Evolutionary conservation across 805 yeast genomes (phyloP).

Genomic region (Clavispora carvajalis): DNA sequence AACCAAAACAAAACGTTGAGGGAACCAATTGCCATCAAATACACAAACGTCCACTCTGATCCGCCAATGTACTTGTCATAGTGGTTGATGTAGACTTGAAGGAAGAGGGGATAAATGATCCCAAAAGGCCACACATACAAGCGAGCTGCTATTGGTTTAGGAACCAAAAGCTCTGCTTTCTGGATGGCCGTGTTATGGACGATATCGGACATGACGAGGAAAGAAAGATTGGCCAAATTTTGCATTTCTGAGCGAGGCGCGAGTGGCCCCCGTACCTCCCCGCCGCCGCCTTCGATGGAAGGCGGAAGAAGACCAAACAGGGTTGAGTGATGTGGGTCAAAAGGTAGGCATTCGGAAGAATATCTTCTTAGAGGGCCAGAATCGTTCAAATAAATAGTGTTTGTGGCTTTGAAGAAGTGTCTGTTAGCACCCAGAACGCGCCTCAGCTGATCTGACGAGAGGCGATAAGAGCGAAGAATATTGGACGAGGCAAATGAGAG

Average conservation of each 20-base stretch:
- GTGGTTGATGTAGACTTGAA: constrained; percentile 55
- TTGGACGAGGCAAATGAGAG: no score
- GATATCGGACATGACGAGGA: constrained; percentile 30
- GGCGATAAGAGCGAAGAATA: no score
- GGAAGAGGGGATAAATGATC: constrained; percentile 69
- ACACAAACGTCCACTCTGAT: constrained; percentile 94
- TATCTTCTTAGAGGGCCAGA: no score
- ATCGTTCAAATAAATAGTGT: no score
- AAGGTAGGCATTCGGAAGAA: no score
- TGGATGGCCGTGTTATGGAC: constrained; percentile 71
- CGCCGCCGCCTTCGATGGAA: not conserved
- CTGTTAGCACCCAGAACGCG: no score
- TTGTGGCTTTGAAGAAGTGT: no score
- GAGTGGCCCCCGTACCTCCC: not conserved
- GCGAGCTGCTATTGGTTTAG: constrained; percentile 52
- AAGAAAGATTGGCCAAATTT: not conserved
- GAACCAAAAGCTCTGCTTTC: constrained; percentile 69
- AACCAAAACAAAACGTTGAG: constrained; percentile 73
- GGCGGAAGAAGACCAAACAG: not conserved
- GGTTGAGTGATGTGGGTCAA: no score
- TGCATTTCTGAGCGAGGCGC: not conserved
- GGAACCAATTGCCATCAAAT: constrained; percentile 66
- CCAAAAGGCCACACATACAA: constrained; percentile 84
- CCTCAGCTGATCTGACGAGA: no score
- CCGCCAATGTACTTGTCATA: constrained; percentile 85